Evolutionary conservation across 805 yeast genomes (phyloP), one percentile per base, ranked within the genome.

Genomic region (Hanseniaspora occidentalis): DNA sequence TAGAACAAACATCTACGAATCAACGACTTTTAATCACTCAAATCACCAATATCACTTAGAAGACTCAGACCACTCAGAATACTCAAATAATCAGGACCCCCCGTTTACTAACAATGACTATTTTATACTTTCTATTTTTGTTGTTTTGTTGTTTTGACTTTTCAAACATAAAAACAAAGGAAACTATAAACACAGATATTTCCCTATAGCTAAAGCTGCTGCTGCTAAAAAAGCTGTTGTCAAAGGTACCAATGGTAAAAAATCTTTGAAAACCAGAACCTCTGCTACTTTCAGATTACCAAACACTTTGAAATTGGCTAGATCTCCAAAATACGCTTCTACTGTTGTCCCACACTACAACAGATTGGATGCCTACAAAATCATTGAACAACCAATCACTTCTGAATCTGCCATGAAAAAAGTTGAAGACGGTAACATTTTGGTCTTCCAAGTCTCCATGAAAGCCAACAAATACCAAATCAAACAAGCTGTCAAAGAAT

Each of bases 371-470:
- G 83, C 94, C 62, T 82, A 83, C 92, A 85, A 84, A 73, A 71
- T 86, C 65, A 79, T 92, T 65, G 82, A 84, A 69, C 73, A 84
- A 59, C 96, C 96, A 75, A 79, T 89, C 71, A 89, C 89, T 68
- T 78, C 95, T 60, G 98, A 92, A 78, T 84, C 95, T 57, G 96
- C 98, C 65, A 86, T 92, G 84, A 89, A 92, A 83, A 84, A 85
- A 78, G 96, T 92, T 65, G 98, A 92, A 77, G 96, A 86, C 67
- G 85, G 94, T 73, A 92, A 92, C 94, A 92, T 95, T 63, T 80
- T 92, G 66, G 98, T 92, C 56, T 88, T 92, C 89, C 94, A 84
- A 73, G 98, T 92, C 65, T 89, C 84, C 73, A 64, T 89, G 64
- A 84, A 84, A 75, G 76, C 98, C 66, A 92, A 92, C 96, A 92